phyloP scores from a whole-genome alignment of 2,329 filamentous ascomycete genomes.

The Dissoconium aciculare region DNA sequence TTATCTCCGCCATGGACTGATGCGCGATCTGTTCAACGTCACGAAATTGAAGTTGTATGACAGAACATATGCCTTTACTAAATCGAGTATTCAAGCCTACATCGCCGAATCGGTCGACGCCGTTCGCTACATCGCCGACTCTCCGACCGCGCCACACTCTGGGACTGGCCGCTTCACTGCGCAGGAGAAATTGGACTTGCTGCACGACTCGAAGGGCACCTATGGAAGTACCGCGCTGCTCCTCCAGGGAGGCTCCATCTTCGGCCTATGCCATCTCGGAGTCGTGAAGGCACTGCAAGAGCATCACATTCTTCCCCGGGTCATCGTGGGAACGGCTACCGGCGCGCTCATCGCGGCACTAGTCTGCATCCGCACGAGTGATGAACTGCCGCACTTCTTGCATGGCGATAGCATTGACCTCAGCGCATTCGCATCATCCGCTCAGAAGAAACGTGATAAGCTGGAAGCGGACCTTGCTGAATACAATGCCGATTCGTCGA shows the following conservation, averaged over 20 bases:
- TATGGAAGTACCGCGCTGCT: constrained; percentile 71
- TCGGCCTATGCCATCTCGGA: constrained; percentile 85
- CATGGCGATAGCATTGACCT: constrained; percentile 70
- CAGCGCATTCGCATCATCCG: constrained; percentile 51
- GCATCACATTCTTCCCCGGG: constrained; percentile 60
- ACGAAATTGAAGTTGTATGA: constrained; percentile 70
- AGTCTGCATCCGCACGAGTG: constrained; percentile 73
- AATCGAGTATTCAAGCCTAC: constrained; percentile 83
- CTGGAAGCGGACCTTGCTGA: constrained; percentile 41
- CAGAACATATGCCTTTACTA: constrained; percentile 77
- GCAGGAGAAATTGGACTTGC: constrained; percentile 69
- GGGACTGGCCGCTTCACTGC: constrained; percentile 38
- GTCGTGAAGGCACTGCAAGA: constrained; percentile 72
- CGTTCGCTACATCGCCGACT: constrained; percentile 57
- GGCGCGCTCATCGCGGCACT: constrained; percentile 80
- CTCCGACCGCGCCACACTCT: constrained; percentile 37
- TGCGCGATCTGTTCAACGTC: constrained; percentile 82
- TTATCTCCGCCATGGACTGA: constrained; percentile 57
- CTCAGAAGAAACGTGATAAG: constrained; percentile 15
- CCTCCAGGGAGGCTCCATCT: constrained; percentile 72
- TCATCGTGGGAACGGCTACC: constrained; percentile 81
- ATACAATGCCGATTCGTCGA: constrained; percentile 52
- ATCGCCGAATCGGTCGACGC: constrained; percentile 69
- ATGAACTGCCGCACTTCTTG: constrained; percentile 64
- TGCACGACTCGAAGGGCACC: constrained; percentile 78